These are phyloP conservation scores for Colletotrichum limetticola DNA, from an alignment of 2,329 filamentous ascomycete species.

Conservation along the genomic window DNA sequence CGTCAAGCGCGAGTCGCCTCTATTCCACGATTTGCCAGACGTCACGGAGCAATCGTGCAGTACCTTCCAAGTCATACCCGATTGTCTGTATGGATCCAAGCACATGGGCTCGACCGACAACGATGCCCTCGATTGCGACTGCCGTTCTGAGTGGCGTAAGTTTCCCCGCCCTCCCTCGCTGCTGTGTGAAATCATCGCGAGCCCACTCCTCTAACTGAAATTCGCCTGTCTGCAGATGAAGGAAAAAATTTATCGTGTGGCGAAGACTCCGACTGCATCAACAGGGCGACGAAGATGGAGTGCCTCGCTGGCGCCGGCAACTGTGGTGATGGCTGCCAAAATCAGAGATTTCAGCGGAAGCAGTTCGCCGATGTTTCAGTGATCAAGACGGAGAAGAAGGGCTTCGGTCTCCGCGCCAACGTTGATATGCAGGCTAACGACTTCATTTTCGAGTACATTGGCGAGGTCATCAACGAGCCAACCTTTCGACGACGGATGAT, in stretches of 20 bases:
- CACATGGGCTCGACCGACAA: constrained; percentile 91
- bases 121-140: constrained; percentile 93
- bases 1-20: constrained; percentile 67
- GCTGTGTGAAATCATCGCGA: constrained; percentile 31
- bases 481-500: constrained; percentile 91
- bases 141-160: constrained; percentile 94
- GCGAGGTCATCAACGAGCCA: constrained; percentile 95
- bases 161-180: constrained; percentile 39
- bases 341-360: constrained; percentile 92
- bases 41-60: constrained; percentile 79
- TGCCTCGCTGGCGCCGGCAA: constrained; percentile 83
- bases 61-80: constrained; percentile 82
- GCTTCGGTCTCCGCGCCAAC: constrained; percentile 89
- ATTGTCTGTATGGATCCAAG: constrained; percentile 93
- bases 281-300: constrained; percentile 97
- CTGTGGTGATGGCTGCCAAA: constrained; percentile 89
- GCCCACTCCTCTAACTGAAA: constrained; percentile 31
- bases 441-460: constrained; percentile 98
- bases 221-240: constrained; percentile 56
- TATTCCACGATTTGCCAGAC: constrained; percentile 82
- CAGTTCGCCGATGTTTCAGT: constrained; percentile 93
- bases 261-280: constrained; percentile 98
- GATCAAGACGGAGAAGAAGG: constrained; percentile 98
- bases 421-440: constrained; percentile 81
- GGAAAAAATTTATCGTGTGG: constrained; percentile 86